Base-by-base conservation (phyloP, 2,329 filamentous ascomycete genomes). In the Bipolaris bicolor region DNA sequence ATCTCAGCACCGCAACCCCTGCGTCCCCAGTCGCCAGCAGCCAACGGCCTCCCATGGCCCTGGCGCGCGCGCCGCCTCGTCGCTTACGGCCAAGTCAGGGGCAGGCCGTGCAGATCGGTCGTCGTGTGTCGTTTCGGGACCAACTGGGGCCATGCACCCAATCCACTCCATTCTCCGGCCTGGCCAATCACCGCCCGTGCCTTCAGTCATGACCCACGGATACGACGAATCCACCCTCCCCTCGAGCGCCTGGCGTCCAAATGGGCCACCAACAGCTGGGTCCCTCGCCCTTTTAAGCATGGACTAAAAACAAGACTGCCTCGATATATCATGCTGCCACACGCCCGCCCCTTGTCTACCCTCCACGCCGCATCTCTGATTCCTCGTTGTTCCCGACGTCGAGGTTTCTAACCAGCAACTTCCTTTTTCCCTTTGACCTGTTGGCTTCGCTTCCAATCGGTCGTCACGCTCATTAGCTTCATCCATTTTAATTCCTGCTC, bases 381-480 rank as follows among this genome's bases (percentile, higher is more conserved):
- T 63, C 68, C 63, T 68, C 64, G 60, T 62, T 58, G 59, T 68
- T 59, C 56, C 60, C 55, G 63, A 68, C 69, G 58, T 71, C 61
- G 70, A 67, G 65, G 63, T 68, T 65, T 63, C 61, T 60, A 62
- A 52, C 58, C 52, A 46, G 58, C 58, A 50, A 9, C 22, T 41
- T 55, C 55, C 60, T 57, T 63, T 64, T 65, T 63, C 29, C 20
- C 63, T 64, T 26, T 55, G 71, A 70, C 71, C 71, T 64, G 66
- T 65, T 58, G 67, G 71, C 65, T 9, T 11, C 57, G 59, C 49
- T 41, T 55, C 68, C 69, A 69, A 49, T 41, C 67, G 61, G 71
- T 74, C 72, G 67, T 71, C 66, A 61, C 72, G 57, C 69, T 75
- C 72, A 68, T 75, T 75, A 66, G 55, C 58, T 55, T 57, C 51